These are phyloP conservation scores for Phylloporus scabripes DNA, from an alignment of 768 basidiomycete genomes.

Conservation along the genomic window DNA sequence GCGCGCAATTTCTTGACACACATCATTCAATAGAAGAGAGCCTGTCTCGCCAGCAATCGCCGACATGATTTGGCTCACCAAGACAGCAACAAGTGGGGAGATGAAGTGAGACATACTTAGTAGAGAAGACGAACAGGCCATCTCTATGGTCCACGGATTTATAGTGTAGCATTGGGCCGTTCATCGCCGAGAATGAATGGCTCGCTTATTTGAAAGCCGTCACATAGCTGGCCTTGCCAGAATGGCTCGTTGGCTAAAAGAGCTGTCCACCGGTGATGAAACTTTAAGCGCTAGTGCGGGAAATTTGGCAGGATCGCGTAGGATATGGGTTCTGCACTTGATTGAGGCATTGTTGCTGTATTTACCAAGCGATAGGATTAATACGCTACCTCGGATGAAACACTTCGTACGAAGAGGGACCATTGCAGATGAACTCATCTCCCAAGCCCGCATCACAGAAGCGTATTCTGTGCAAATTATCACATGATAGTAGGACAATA, in stretches of 20 bases:
- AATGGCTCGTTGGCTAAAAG: neutral
- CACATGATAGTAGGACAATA: neutral
- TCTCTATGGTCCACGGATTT: neutral
- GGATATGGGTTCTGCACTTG: neutral
- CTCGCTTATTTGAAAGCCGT: neutral
- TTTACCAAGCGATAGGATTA: neutral
- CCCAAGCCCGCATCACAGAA: neutral
- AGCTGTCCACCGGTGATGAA: neutral
- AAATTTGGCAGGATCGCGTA: neutral
- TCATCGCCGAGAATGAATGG: neutral
- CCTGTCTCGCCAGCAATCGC: neutral
- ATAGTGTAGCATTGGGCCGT: neutral
- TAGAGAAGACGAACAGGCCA: neutral
- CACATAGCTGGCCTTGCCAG: neutral
- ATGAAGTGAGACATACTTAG: neutral
- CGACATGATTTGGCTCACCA: neutral
- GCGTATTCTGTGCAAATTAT: neutral
- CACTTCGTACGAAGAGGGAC: neutral
- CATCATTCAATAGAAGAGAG: neutral
- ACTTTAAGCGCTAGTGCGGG: neutral
- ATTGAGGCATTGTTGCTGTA: neutral
- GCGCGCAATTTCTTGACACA: conserved; percentile 34
- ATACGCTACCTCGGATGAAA: neutral
- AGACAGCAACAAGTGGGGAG: neutral
- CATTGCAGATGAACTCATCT: neutral